Percentiles rank a stretch among this genome's conserved stretches.
Evolutionary conservation across 805 yeast genomes (phyloP).

Genomic region (Cyberlindnera mrakii): DNA sequence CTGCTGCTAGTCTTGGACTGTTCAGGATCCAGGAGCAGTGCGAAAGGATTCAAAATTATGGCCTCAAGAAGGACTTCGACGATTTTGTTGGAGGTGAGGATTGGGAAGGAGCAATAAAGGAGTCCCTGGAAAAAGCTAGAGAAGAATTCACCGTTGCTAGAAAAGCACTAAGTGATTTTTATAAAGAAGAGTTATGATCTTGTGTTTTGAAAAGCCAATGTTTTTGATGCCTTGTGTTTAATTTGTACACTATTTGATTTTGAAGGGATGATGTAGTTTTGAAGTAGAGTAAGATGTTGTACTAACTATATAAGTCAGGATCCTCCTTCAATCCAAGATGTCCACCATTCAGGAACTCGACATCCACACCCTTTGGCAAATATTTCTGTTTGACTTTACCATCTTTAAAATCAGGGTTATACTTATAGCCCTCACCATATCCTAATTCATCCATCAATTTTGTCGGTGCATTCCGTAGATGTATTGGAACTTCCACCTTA

Average conservation of each 20-base stretch:
- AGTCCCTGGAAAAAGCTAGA: slow-evolving; percentile 48
- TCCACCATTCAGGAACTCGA: slow-evolving; percentile 41
- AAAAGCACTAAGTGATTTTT: slow-evolving; percentile 45
- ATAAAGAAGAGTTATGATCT: slow-evolving; percentile 28
- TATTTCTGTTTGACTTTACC: slow-evolving; percentile 74
- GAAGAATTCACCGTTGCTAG: slow-evolving; percentile 46
- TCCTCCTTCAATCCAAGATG: slow-evolving; percentile 50
- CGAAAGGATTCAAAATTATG: slow-evolving; percentile 90
- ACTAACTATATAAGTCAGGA: slow-evolving; percentile 28
- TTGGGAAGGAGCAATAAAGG: slow-evolving; percentile 36
- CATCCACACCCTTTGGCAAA: slow-evolving; percentile 57
- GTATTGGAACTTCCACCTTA: slow-evolving; percentile 58
- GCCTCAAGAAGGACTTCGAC: slow-evolving; percentile 35
- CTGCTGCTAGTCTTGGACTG: slow-evolving; percentile 90
- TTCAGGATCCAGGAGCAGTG: slow-evolving; percentile 79
- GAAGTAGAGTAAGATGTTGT: no score
- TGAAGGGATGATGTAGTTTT: no score
- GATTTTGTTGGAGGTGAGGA: slow-evolving; percentile 20
- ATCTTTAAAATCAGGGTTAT: slow-evolving; percentile 72
- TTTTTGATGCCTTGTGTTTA: slow-evolving; percentile 2
- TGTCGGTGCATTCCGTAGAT: slow-evolving; percentile 93
- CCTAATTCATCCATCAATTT: slow-evolving; percentile 83
- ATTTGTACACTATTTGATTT: no score
- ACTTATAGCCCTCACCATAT: slow-evolving; percentile 78
- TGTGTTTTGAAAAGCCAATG: neutral